Evolutionary conservation across 768 basidiomycete genomes (phyloP).

Genomic region (Sporobolomyces roseus): DNA sequence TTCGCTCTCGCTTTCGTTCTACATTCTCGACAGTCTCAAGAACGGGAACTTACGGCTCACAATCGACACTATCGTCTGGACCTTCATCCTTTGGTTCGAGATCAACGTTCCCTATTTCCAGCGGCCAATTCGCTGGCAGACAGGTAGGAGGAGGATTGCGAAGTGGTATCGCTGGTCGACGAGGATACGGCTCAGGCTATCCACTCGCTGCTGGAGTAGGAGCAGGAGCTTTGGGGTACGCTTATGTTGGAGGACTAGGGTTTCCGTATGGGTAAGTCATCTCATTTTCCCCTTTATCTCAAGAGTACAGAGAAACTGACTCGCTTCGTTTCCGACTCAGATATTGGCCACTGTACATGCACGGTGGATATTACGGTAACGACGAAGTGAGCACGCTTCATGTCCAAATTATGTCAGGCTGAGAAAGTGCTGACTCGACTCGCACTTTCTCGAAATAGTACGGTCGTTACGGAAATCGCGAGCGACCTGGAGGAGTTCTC

Average conservation of each 20-base stretch:
- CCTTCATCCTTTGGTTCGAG: conserved; percentile 2
- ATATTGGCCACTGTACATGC: conserved; percentile 30
- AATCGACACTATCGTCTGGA: conserved; percentile 3
- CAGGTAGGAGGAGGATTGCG: not conserved
- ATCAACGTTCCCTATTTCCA: not conserved
- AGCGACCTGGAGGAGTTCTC: conserved; percentile 24
- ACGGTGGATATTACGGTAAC: conserved; percentile 20
- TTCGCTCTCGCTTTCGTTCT: no score
- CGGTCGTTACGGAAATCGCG: conserved; percentile 19
- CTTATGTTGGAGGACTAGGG: not conserved
- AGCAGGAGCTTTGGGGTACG: not conserved
- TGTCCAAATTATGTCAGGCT: not conserved
- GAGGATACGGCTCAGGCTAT: conserved; percentile 1
- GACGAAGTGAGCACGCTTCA: conserved; percentile 22
- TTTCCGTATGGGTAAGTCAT: conserved; percentile 2
- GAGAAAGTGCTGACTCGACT: not conserved
- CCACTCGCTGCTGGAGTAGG: conserved; percentile 9
- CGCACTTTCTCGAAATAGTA: conserved; percentile 6
- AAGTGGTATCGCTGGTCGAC: not conserved
- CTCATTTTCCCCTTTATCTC: not conserved
- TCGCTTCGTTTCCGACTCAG: not conserved
- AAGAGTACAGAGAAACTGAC: not conserved
- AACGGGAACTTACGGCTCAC: conserved; percentile 1
- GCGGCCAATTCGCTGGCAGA: conserved; percentile 4
- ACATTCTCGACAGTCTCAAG: conserved; percentile 1